phyloP scores from a whole-genome alignment of 2,329 filamentous ascomycete genomes.

The Scytalidium lignicola region DNA sequence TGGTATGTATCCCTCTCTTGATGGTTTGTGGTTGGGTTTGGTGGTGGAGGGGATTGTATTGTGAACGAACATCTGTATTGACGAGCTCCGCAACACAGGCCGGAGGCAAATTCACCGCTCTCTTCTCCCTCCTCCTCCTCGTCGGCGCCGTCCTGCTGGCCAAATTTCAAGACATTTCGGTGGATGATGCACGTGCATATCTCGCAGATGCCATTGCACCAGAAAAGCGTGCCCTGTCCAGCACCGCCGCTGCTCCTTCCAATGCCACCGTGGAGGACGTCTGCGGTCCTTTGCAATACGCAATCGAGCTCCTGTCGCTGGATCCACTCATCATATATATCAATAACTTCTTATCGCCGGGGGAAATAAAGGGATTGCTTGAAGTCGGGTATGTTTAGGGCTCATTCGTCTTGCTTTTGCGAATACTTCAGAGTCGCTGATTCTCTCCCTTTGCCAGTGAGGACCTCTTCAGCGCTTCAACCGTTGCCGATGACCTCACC shows the following conservation, averaged over 20 bases:
- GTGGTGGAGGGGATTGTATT: no score
- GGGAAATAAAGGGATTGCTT: constrained; percentile 9
- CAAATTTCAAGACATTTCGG: neutral
- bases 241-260: neutral
- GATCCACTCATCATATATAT: constrained; percentile 21
- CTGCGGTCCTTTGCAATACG: constrained; percentile 12
- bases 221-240: neutral
- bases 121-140: neutral
- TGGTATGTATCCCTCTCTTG: no score
- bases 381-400: constrained; percentile 8
- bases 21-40: no score
- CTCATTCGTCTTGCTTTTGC: neutral
- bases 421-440: neutral
- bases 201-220: neutral
- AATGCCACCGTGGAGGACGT: neutral
- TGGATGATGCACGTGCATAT: neutral
- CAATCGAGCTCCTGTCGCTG: constrained; percentile 16
- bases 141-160: neutral
- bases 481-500: neutral
- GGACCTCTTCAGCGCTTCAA: constrained; percentile 23
- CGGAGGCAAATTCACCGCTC: neutral
- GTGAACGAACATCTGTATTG: no score
- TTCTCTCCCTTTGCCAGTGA: constrained; percentile 25
- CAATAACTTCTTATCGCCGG: constrained; percentile 12
- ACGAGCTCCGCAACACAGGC: constrained; percentile 12